phyloP scores from a whole-genome alignment of 2,329 filamentous ascomycete species.

The Alternaria hordeiaustralica region DNA sequence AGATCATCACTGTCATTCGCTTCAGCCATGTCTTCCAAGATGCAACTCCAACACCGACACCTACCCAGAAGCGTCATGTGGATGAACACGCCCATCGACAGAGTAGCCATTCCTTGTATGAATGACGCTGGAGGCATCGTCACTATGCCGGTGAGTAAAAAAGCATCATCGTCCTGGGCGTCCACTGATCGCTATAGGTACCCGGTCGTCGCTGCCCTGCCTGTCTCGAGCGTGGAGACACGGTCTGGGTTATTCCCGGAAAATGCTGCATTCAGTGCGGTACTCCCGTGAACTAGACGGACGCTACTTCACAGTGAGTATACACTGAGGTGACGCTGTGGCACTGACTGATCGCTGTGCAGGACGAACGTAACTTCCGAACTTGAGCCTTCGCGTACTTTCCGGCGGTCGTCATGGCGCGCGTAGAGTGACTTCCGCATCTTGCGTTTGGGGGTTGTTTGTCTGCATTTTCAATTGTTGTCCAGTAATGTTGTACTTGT shows the following conservation, averaged over 20 bases:
- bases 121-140: slow-evolving; percentile 39
- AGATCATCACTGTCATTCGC: background rate
- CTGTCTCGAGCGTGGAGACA: slow-evolving; percentile 49
- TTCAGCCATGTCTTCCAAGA: background rate
- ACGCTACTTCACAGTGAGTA: slow-evolving; percentile 5
- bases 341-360: slow-evolving; percentile 5
- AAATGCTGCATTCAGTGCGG: slow-evolving; percentile 50
- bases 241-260: slow-evolving; percentile 50
- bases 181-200: slow-evolving; percentile 33
- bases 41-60: background rate
- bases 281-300: slow-evolving; percentile 46
- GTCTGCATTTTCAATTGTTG: slow-evolving; percentile 32
- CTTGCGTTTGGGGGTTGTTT: slow-evolving; percentile 22
- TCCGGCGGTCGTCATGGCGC: slow-evolving; percentile 11
- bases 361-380: slow-evolving; percentile 1
- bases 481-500: slow-evolving; percentile 6
- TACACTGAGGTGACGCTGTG: background rate
- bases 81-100: slow-evolving; percentile 32
- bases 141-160: slow-evolving; percentile 43
- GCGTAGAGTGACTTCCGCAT: slow-evolving; percentile 12
- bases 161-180: background rate
- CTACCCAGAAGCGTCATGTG: slow-evolving; percentile 28
- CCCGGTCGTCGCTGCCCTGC: slow-evolving; percentile 49
- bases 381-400: slow-evolving; percentile 12
- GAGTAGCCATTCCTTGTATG: slow-evolving; percentile 34